Percentiles rank a stretch among this genome's conserved stretches.
phyloP scores from a whole-genome alignment of 2,329 filamentous ascomycete genomes.

The Phialocephala subalpina region DNA sequence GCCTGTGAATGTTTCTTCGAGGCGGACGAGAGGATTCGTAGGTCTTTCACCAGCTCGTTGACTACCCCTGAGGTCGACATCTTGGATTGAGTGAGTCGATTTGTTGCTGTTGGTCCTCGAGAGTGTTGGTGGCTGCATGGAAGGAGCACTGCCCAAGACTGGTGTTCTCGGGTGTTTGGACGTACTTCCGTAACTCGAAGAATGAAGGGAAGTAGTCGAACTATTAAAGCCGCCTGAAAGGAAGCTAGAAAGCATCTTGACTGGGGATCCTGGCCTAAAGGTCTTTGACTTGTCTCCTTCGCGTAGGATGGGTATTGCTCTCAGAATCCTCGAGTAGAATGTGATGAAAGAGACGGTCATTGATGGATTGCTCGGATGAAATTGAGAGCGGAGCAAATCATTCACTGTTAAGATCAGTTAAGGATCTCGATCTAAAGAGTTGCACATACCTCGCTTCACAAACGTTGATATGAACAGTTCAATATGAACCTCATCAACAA shows the following conservation, averaged over 20 bases:
- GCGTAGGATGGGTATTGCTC: constrained; percentile 69
- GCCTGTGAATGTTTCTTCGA: constrained; percentile 86
- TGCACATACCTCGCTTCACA: constrained; percentile 71
- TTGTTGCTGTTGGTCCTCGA: constrained; percentile 41
- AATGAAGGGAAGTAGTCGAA: constrained; percentile 49
- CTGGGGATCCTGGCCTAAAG: constrained; percentile 83
- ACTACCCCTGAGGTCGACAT: constrained; percentile 40
- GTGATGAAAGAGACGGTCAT: constrained; percentile 75
- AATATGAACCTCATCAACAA: constrained; percentile 75
- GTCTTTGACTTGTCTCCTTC: constrained; percentile 71
- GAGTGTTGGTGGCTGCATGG: constrained; percentile 44
- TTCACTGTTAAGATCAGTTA: constrained; percentile 63
- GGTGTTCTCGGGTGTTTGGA: constrained; percentile 44
- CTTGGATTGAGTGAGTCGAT: constrained; percentile 40
- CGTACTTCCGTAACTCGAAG: constrained; percentile 41
- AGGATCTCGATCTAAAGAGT: not conserved
- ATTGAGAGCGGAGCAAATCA: constrained; percentile 75
- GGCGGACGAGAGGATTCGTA: constrained; percentile 72
- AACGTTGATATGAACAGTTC: constrained; percentile 79
- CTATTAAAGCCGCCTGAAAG: constrained; percentile 67
- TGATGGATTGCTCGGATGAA: constrained; percentile 69
- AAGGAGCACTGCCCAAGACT: constrained; percentile 52
- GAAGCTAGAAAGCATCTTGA: constrained; percentile 88
- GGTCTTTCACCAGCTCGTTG: constrained; percentile 56
- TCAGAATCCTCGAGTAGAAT: constrained; percentile 80